These are phyloP conservation scores for Reutealis trisperma DNA, from an alignment of 345 rosid species.

Conservation along the genomic window DNA sequence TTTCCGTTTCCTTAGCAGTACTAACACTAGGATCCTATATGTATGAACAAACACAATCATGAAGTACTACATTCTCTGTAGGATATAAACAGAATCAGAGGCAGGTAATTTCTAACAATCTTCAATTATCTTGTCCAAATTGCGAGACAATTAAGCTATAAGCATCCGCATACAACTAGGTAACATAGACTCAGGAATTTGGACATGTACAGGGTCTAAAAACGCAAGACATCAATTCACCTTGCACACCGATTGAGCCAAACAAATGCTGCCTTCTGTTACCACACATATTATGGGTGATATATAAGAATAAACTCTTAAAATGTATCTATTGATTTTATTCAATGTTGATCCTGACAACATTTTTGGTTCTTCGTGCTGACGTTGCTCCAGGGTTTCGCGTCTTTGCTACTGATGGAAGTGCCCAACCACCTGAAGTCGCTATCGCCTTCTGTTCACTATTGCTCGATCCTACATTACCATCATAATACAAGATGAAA, in stretches of 20 bases:
- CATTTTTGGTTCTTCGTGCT: constrained; percentile 45
- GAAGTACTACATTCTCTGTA: no score
- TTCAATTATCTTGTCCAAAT: no score
- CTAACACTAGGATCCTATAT: no score
- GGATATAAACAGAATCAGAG: no score
- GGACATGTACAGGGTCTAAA: not conserved
- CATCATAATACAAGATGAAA: not conserved
- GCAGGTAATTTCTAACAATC: no score
- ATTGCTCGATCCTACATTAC: constrained; percentile 32
- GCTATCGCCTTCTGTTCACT: constrained; percentile 15
- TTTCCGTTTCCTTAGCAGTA: no score
- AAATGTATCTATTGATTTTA: constrained; percentile 22
- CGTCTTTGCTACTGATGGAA: constrained; percentile 32
- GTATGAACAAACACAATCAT: no score
- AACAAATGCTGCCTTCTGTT: no score
- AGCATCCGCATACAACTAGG: no score
- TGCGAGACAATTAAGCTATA: no score
- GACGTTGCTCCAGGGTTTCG: constrained; percentile 17
- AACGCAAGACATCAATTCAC: not conserved
- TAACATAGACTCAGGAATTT: no score
- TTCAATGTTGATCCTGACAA: constrained; percentile 76
- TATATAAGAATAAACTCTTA: not conserved
- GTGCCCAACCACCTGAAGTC: constrained; percentile 40
- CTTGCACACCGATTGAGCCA: not conserved
- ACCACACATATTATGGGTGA: not conserved